Percentiles rank a stretch among this genome's conserved stretches.
phyloP scores from a whole-genome alignment of 176 grass and related monocot species.

The Hsuehochloa calcarea region DNA sequence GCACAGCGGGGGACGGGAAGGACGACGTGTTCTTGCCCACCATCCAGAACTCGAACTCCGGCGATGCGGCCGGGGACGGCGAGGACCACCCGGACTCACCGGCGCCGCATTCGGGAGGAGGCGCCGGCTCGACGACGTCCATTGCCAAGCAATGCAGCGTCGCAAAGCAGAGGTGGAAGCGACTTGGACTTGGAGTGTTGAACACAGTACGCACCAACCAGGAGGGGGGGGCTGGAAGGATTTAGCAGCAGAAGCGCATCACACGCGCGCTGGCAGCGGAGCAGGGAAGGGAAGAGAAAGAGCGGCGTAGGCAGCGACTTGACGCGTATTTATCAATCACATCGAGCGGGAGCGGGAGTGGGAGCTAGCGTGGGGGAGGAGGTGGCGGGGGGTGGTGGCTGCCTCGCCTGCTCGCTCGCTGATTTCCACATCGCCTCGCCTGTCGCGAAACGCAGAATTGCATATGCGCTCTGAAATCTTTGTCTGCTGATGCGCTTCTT shows the following conservation, averaged over 20 bases:
- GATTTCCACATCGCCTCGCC: not conserved
- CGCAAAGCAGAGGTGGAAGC: not conserved
- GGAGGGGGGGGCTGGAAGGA: not conserved
- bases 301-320: conserved; percentile 11
- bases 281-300: not conserved
- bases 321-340: conserved; percentile 50
- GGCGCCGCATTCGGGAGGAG: conserved; percentile 15
- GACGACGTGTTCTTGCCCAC: conserved; percentile 54
- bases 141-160: not conserved
- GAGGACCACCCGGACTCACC: conserved; percentile 33
- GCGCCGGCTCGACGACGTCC: conserved; percentile 22
- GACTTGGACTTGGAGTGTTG: not conserved
- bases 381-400: not conserved
- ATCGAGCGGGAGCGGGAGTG: not conserved
- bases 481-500: conserved; percentile 32
- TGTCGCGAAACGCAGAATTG: conserved; percentile 22
- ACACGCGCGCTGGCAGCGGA: not conserved
- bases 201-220: not conserved
- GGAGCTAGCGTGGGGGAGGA: not conserved
- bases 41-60: conserved; percentile 99
- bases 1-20: conserved; percentile 43
- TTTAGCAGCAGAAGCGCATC: not conserved
- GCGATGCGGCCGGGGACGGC: conserved; percentile 56
- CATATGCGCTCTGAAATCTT: conserved; percentile 62
- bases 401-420: not conserved